phyloP scores from a whole-genome alignment of 2,329 filamentous ascomycete species.

The Fusarium lateritium region DNA sequence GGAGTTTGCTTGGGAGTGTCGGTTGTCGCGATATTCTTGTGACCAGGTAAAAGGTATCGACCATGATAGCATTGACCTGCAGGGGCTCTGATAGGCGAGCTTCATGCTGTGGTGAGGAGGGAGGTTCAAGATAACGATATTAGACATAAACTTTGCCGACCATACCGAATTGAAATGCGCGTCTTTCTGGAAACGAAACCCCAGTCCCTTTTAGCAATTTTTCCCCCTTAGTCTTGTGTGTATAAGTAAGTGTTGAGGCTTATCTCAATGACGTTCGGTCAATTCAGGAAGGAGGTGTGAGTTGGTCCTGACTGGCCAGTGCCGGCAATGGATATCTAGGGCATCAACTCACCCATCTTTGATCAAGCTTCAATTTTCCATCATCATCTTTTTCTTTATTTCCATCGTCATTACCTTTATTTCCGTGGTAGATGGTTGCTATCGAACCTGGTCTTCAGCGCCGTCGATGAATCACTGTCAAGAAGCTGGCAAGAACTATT shows the following conservation, averaged over 20 bases:
- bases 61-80: slow-evolving; percentile 30
- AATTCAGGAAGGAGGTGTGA: not conserved
- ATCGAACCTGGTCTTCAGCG: not conserved
- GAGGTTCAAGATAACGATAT: slow-evolving; percentile 35
- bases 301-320: not conserved
- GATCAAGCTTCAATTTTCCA: not conserved
- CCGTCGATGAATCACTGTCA: slow-evolving; percentile 19
- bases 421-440: not conserved
- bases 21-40: slow-evolving; percentile 31
- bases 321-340: not conserved
- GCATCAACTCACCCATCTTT: not conserved
- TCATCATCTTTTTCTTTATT: not conserved
- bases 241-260: not conserved
- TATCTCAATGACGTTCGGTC: not conserved
- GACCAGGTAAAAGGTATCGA: slow-evolving; percentile 27
- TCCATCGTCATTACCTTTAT: not conserved
- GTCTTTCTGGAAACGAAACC: slow-evolving; percentile 30
- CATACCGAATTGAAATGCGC: slow-evolving; percentile 40
- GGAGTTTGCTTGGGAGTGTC: slow-evolving; percentile 36
- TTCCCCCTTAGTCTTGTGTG: not conserved
- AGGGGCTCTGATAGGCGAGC: slow-evolving; percentile 17
- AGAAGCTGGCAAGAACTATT: not conserved
- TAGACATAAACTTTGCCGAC: slow-evolving; percentile 45
- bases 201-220: not conserved
- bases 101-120: slow-evolving; percentile 25